Evolutionary conservation across 805 yeast genomes (phyloP).

Genomic region (Wickerhamomyces bovis): DNA sequence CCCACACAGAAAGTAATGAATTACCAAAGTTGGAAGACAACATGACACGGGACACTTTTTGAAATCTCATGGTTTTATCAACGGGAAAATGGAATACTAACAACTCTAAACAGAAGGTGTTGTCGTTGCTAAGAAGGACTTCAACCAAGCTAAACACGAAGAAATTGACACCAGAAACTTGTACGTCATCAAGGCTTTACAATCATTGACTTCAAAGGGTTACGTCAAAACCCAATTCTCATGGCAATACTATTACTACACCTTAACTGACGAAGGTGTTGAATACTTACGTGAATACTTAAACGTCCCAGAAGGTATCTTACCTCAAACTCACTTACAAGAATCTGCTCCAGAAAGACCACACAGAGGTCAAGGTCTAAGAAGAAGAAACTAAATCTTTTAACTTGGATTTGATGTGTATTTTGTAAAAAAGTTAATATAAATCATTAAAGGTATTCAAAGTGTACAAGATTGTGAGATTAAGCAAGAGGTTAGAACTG

Average conservation of each 20-base stretch:
- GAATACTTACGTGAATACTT: constrained; percentile 97
- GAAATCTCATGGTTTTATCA: background rate
- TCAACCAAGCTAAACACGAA: constrained; percentile 95
- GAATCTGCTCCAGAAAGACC: constrained; percentile 80
- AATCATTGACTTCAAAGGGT: constrained; percentile 98
- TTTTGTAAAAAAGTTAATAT: constrained; percentile 18
- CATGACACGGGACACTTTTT: background rate
- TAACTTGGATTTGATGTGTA: constrained; percentile 13
- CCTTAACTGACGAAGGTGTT: constrained; percentile 99
- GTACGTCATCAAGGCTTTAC: constrained; percentile 97
- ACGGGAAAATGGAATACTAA: constrained; percentile 28
- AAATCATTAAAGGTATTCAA: constrained; percentile 12
- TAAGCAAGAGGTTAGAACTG: too few species aligned
- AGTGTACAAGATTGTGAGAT: background rate
- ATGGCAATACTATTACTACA: constrained; percentile 99
- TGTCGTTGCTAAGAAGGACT: constrained; percentile 99
- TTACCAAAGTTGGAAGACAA: background rate
- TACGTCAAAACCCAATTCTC: constrained; percentile 99
- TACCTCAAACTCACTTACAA: constrained; percentile 97
- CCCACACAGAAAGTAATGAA: background rate
- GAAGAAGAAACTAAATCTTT: constrained; percentile 23
- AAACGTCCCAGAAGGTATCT: constrained; percentile 97
- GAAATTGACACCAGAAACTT: constrained; percentile 98
- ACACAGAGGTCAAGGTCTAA: constrained; percentile 55
- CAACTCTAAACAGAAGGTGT: constrained; percentile 78